Evolutionary conservation across 23 red algal genomes (phyloP).

Genomic region (Cyanidioschyzon merolae): DNA sequence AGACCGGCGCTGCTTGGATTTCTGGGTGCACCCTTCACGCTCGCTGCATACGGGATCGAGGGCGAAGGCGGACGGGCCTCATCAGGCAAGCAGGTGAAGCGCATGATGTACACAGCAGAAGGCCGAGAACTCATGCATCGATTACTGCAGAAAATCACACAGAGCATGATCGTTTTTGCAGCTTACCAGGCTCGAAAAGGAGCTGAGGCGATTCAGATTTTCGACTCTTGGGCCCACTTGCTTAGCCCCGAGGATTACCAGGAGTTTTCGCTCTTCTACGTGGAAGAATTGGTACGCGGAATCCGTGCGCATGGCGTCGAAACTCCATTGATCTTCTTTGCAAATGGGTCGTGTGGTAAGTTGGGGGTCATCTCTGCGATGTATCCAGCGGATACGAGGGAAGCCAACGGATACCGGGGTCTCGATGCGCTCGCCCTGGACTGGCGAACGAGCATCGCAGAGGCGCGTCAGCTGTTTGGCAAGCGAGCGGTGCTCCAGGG

Average conservation of each 20-base stretch:
- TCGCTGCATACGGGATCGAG: slow-evolving; percentile 74
- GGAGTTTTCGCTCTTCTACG: slow-evolving; percentile 41
- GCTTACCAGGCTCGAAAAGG: slow-evolving; percentile 47
- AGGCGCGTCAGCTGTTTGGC: slow-evolving; percentile 34
- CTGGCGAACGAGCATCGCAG: slow-evolving; percentile 52
- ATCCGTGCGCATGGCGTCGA: slow-evolving; percentile 30
- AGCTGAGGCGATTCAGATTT: slow-evolving; percentile 76
- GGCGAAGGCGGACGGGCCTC: slow-evolving; percentile 23
- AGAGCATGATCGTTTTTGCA: slow-evolving; percentile 45
- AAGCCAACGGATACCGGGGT: neutral
- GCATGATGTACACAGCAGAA: slow-evolving; percentile 50
- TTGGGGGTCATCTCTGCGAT: slow-evolving; percentile 15
- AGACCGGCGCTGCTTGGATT: slow-evolving; percentile 41
- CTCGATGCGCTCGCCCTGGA: slow-evolving; percentile 56
- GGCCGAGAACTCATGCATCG: neutral
- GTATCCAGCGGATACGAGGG: neutral
- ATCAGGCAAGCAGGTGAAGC: slow-evolving; percentile 22
- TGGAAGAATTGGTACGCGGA: neutral
- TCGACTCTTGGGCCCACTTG: slow-evolving; percentile 87
- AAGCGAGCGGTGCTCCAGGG: slow-evolving; percentile 46
- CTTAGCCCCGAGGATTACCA: slow-evolving; percentile 58
- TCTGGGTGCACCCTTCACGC: slow-evolving; percentile 70
- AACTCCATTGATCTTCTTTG: slow-evolving; percentile 59
- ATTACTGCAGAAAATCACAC: slow-evolving; percentile 36
- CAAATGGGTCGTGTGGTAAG: slow-evolving; percentile 67